Conservation (phyloP, 257 asterid genomes). For the Lavandula angustifolia region DNA sequence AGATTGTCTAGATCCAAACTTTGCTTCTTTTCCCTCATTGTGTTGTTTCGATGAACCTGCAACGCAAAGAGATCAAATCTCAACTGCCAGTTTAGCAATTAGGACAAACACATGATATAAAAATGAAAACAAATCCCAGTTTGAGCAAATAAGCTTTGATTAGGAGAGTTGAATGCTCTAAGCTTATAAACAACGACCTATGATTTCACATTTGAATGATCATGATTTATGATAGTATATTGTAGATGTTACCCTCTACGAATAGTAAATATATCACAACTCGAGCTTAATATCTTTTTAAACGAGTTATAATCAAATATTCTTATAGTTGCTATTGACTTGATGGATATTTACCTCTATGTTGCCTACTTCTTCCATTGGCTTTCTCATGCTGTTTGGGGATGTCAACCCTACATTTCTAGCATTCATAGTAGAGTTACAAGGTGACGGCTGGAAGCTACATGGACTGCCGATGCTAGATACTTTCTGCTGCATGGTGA, state of each 20-base stretch:
- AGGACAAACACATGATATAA: neutral
- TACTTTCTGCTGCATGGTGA: constrained; percentile 45
- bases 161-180: neutral
- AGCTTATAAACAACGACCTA: neutral
- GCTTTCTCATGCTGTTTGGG: constrained; percentile 63
- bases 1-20: constrained; percentile 80
- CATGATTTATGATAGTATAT: neutral
- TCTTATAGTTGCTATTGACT: no score
- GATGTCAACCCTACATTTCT: constrained; percentile 44
- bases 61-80: constrained; percentile 14
- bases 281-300: neutral
- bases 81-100: constrained; percentile 6
- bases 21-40: constrained; percentile 61
- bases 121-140: neutral
- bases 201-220: no score
- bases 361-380: constrained; percentile 93
- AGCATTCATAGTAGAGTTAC: constrained; percentile 44
- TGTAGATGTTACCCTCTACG: constrained; percentile 4
- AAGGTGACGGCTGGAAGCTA: constrained; percentile 45
- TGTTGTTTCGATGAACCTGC: constrained; percentile 56
- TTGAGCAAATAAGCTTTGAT: constrained; percentile 1
- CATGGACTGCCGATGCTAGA: constrained; percentile 63
- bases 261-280: neutral
- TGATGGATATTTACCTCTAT: constrained; percentile 58
- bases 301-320: no score